Percentiles rank a stretch among this genome's conserved stretches.
Conservation (phyloP, 768 basidiomycete genomes). For the Psilocybe cubensis region DNA sequence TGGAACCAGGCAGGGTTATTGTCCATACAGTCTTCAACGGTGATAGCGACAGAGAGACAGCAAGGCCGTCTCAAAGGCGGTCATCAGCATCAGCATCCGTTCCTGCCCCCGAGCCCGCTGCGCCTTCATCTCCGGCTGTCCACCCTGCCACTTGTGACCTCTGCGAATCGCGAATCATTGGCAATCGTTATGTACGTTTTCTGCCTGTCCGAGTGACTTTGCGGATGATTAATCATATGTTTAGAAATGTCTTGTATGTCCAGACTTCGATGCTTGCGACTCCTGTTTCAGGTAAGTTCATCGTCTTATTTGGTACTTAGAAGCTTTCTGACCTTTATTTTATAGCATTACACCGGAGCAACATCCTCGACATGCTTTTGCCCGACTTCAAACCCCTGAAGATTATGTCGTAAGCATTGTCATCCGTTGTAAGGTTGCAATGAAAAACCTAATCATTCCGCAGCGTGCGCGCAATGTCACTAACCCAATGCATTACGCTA, state of each 20-base stretch:
- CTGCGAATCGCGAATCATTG: conserved; percentile 72
- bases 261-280: conserved; percentile 82
- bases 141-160: conserved; percentile 79
- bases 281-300: conserved; percentile 62
- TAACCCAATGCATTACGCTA: conserved; percentile 50
- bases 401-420: conserved; percentile 58
- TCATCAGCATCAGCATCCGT: too few relatives aligned
- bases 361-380: conserved; percentile 79
- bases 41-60: conserved; percentile 32
- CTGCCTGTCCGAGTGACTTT: not conserved
- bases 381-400: conserved; percentile 54
- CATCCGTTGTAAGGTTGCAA: not conserved
- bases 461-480: conserved; percentile 26
- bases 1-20: conserved; percentile 63
- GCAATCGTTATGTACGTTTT: conserved; percentile 70
- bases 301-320: not conserved
- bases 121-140: conserved; percentile 29
- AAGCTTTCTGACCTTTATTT: not conserved
- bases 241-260: conserved; percentile 80
- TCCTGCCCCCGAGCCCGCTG: conserved; percentile 9
- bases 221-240: not conserved
- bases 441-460: not conserved
- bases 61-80: conserved; percentile 3
- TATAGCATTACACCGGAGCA: conserved; percentile 67
- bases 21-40: conserved; percentile 63